Base-by-base conservation (phyloP, 2,329 filamentous ascomycete species). In the Xylaria digitata region DNA sequence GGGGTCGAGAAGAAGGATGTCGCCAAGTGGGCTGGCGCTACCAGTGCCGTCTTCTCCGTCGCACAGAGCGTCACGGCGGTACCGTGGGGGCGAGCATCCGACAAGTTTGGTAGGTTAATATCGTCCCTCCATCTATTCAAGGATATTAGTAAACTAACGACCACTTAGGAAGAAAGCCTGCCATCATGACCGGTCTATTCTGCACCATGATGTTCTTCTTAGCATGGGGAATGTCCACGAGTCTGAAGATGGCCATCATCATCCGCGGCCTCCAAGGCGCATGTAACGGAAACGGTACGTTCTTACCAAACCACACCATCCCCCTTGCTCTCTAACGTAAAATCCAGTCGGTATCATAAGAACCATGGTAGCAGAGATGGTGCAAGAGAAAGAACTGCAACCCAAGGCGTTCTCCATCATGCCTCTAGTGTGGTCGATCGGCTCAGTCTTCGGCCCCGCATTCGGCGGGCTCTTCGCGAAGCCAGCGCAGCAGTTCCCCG, bases 351-450 rank as follows among this genome's bases (percentile, higher is more conserved):
- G 96, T 1, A 97, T 97, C 68, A 90, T 97, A 70, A 84, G 94
- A 71, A 97, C 93, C 17, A 93, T 96, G 82, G 94, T 97, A 1
- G 95, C 95, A 0, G 95, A 97, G 78, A 89, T 97, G 85, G 94
- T 97, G 1, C 92, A 93, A 0, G 89, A 96, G 78, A 93, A 87
- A 77, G 91, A 94, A 75, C 83, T 97, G 6, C 95, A 97, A 75
- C 94, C 95, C 0, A 85, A 89, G 59, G 96, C 96, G 0, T 98
- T 98, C 78, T 94, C 91, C 70, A 84, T 98, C 52, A 97, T 98
- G 94, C 95, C 95, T 3, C 81, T 98, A 17, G 92, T 88, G 37
- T 98, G 93, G 91, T 94, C 90, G 11, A 82, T 97, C 59, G 95
- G 95, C 0, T 92, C 89, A 42, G 93, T 97, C 43, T 92, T 97